These are phyloP conservation scores for Leishmania martiniquensis DNA, from an alignment of 208 protist genomes.

Conservation along the genomic window DNA sequence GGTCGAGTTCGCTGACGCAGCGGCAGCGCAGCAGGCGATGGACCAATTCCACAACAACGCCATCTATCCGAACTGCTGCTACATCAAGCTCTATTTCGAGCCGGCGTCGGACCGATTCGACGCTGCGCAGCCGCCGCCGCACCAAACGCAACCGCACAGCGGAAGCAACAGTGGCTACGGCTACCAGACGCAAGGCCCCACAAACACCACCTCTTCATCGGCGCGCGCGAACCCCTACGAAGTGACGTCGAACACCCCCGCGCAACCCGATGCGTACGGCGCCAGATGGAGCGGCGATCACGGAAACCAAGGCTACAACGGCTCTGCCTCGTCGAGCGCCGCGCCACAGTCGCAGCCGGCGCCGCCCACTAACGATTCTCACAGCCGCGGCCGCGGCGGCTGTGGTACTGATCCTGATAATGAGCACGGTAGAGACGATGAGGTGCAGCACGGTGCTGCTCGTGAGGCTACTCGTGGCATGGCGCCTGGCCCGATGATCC, in stretches of 20 bases:
- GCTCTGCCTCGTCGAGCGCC: background rate
- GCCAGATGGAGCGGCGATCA: constrained; percentile 1
- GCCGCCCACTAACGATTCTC: background rate
- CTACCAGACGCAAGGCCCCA: background rate
- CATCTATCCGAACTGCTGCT: constrained; percentile 88
- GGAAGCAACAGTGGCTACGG: constrained; percentile 14
- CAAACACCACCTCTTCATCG: background rate
- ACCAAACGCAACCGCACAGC: background rate
- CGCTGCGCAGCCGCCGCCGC: background rate
- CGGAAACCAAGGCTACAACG: background rate
- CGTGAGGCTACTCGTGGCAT: background rate
- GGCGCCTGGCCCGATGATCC: constrained; percentile 7
- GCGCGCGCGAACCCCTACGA: background rate
- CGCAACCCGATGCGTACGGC: background rate
- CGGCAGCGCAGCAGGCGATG: constrained; percentile 60
- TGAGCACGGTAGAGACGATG: background rate
- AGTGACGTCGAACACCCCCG: background rate
- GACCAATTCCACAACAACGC: constrained; percentile 75
- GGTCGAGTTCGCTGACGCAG: constrained; percentile 72
- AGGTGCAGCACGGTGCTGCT: background rate
- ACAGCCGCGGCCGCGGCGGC: background rate
- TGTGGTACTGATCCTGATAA: background rate
- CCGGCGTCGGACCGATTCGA: constrained; percentile 31
- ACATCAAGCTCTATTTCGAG: constrained; percentile 63
- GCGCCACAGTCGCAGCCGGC: constrained; percentile 11